Evolutionary conservation across 805 yeast genomes (phyloP).

Genomic region (Candida namnaoensis): DNA sequence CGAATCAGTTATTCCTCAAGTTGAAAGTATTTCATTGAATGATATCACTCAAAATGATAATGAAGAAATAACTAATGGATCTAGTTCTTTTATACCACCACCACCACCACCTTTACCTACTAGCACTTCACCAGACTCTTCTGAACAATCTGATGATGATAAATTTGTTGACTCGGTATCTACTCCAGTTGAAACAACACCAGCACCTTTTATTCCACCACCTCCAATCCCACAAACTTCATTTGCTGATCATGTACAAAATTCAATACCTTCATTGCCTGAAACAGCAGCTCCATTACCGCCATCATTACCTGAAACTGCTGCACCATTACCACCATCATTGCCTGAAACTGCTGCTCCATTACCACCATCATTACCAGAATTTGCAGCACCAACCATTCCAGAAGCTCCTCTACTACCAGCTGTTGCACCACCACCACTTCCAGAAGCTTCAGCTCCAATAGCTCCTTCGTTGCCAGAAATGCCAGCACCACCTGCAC

Average conservation of each 20-base stretch:
- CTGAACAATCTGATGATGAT: conserved; percentile 9
- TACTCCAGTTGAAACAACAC: conserved; percentile 14
- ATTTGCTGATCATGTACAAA: neutral
- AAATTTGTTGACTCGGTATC: conserved; percentile 8
- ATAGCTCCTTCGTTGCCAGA: conserved; percentile 21
- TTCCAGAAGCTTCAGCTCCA: conserved; percentile 27
- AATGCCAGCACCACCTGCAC: conserved; percentile 24
- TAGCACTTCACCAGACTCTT: conserved; percentile 16
- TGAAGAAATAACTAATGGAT: too few species aligned
- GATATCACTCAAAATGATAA: too few species aligned
- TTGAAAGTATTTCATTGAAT: conserved; percentile 1
- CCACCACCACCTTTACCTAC: conserved; percentile 20
- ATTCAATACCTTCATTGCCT: conserved; percentile 22
- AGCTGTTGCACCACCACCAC: conserved; percentile 23
- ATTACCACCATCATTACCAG: conserved; percentile 19
- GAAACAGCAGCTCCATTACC: conserved; percentile 14
- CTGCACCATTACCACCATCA: conserved; percentile 21
- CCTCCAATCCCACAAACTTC: conserved; percentile 20
- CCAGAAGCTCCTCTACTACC: conserved; percentile 4
- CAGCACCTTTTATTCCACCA: conserved; percentile 11
- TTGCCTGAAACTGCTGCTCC: conserved; percentile 23
- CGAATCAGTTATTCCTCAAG: conserved; percentile 4
- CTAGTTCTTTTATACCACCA: conserved; percentile 16
- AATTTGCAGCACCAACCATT: conserved; percentile 16
- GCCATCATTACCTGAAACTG: too few species aligned